phyloP scores from a whole-genome alignment of 352 stramenopile species.

The Albugo laibachii region DNA sequence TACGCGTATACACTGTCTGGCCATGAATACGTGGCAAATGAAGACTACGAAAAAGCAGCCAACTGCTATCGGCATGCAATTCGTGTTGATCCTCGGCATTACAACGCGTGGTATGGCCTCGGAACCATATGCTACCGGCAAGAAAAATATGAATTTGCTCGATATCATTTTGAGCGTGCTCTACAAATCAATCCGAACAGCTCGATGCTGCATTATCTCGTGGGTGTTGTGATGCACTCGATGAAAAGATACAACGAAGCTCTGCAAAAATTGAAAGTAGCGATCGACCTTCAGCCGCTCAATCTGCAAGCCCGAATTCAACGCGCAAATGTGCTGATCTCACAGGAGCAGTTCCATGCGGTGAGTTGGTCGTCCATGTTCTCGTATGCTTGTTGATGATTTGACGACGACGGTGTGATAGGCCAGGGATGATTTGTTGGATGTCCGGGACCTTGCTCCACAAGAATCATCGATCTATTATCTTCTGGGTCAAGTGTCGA shows the following conservation, averaged over 20 bases:
- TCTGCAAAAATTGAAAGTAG: conserved; percentile 74
- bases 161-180: conserved; percentile 92
- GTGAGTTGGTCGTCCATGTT: conserved; percentile 6
- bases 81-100: conserved; percentile 80
- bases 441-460: conserved; percentile 84
- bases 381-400: background rate
- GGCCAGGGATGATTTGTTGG: conserved; percentile 82
- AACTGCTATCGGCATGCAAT: conserved; percentile 91
- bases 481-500: conserved; percentile 89
- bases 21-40: conserved; percentile 95
- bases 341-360: conserved; percentile 81
- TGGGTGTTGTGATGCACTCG: conserved; percentile 88
- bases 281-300: conserved; percentile 77
- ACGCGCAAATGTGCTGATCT: conserved; percentile 87
- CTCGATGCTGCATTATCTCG: conserved; percentile 88
- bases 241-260: conserved; percentile 82
- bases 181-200: conserved; percentile 87
- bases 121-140: conserved; percentile 93
- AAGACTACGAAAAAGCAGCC: conserved; percentile 96
- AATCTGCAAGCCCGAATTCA: conserved; percentile 91
- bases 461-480: conserved; percentile 95
- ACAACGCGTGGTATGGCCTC: conserved; percentile 86
- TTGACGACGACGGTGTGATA: conserved; percentile 1
- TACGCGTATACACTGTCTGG: conserved; percentile 96
- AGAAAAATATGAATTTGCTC: conserved; percentile 93